phyloP scores from a whole-genome alignment of 2,329 filamentous ascomycete genomes.

The Didymella sp. region DNA sequence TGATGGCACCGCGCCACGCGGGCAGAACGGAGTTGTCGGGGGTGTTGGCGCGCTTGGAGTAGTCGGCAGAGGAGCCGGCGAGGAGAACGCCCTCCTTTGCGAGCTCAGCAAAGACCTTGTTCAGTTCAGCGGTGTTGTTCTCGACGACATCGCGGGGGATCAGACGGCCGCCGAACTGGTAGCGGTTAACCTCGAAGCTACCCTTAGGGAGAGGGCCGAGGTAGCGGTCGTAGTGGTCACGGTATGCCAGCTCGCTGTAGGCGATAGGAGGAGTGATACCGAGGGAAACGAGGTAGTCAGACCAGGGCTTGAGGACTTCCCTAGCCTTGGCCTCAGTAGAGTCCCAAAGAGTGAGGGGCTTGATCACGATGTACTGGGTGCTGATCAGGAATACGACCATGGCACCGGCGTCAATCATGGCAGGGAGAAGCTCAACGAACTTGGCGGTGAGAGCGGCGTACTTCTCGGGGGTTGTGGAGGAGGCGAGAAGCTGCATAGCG shows the following conservation, averaged over 20 bases:
- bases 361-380: constrained; percentile 23
- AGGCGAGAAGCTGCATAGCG: constrained; percentile 28
- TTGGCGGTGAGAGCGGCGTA: constrained; percentile 22
- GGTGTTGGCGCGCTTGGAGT: constrained; percentile 20
- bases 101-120: constrained; percentile 25
- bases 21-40: constrained; percentile 34
- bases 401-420: constrained; percentile 31
- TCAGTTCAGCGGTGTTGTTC: constrained; percentile 26
- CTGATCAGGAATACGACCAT: constrained; percentile 28
- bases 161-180: constrained; percentile 32
- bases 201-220: constrained; percentile 39
- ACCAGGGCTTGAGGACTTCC: constrained; percentile 35
- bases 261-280: constrained; percentile 30
- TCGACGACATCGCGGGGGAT: constrained; percentile 27
- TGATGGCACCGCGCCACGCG: constrained; percentile 32
- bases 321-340: constrained; percentile 24
- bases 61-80: constrained; percentile 27
- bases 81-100: constrained; percentile 25
- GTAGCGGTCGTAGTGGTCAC: constrained; percentile 35
- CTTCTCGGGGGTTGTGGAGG: constrained; percentile 25
- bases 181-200: constrained; percentile 26
- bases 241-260: constrained; percentile 32
- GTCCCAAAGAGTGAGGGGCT: constrained; percentile 28
- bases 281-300: constrained; percentile 24
- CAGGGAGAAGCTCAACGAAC: constrained; percentile 26